Evolutionary conservation across 768 basidiomycete genomes (phyloP), one percentile per base, ranked within the genome.

Genomic region (Lactarius quietus): DNA sequence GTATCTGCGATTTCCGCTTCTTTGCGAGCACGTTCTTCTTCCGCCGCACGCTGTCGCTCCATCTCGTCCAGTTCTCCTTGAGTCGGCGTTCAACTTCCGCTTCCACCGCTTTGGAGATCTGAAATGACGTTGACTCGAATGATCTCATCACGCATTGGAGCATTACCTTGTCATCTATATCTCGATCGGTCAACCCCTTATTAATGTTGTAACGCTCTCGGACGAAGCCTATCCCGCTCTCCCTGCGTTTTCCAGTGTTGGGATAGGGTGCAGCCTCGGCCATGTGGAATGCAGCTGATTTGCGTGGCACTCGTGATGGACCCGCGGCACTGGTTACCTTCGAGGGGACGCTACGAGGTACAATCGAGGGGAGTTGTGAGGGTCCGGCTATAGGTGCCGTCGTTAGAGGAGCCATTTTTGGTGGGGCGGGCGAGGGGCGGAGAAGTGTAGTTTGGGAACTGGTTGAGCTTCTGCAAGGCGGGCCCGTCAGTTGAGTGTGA

Each of bases 71-170:
- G 89, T 89, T 73, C 89, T 78, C 74, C 43, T 78, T 86, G 57
- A 93, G 75, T 33, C 89, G 82, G 66, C 87, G 79, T 18, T 86
- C 83, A 52, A 92, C 91, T 72, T 92, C 91, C 8, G 78, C 82
- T 77, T 92, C 88, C 35, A 92, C 90, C 9, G 86, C 87, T 68
- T 79, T 84, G 55, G 87, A 84, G 62, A 92, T 90, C 89, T 89
- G 70, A 26, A 26, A 26, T 45, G 6, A 26, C 29, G 48, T 53
- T 36, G 33, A 65, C 59, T 31, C 23, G 9, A 53, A 35, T 62
- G 3, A 20, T 48, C 45, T n/a, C n/a, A 17, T n/a, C 45, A 55
- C 8, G 38, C 2, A 74, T 41, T 26, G 59, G 20, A 36, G 35
- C 35, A 81, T n/a, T 70, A 88, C 90, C 77, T 86, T 79, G 39